Percentiles rank a stretch among this genome's conserved stretches.
phyloP scores from a whole-genome alignment of 2,329 filamentous ascomycete genomes.

The Plectosphaerella cucumerina region DNA sequence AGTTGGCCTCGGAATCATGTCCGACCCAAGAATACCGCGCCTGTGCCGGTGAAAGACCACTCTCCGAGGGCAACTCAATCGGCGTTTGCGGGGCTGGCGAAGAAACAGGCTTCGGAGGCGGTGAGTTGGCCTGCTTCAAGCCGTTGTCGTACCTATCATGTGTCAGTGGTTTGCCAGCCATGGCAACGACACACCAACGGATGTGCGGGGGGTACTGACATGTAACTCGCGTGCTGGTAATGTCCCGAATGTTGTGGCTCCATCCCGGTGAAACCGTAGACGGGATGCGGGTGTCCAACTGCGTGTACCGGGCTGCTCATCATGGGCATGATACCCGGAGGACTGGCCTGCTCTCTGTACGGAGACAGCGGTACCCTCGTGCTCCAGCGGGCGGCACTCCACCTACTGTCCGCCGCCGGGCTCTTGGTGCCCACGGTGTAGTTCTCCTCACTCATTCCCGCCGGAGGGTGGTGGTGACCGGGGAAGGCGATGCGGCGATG shows the following conservation, averaged over 20 bases:
- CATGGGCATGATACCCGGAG: neutral
- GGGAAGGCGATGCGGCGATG: slow-evolving; percentile 22
- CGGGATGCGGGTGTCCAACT: neutral
- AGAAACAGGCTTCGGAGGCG: neutral
- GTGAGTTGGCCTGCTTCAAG: neutral
- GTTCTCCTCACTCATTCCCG: slow-evolving; percentile 20
- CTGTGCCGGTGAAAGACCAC: neutral
- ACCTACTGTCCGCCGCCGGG: slow-evolving; percentile 20
- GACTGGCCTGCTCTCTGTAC: neutral
- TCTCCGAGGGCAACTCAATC: neutral
- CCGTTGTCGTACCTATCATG: neutral
- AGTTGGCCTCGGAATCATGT: neutral
- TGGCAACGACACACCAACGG: neutral
- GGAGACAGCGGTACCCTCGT: neutral
- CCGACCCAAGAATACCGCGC: neutral
- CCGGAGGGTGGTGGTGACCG: slow-evolving; percentile 9
- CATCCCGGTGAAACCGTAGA: neutral
- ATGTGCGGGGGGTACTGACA: neutral
- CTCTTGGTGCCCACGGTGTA: slow-evolving; percentile 23
- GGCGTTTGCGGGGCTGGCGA: neutral
- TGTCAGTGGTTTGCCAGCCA: neutral
- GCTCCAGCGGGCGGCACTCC: slow-evolving; percentile 2
- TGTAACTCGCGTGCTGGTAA: neutral
- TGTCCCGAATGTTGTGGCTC: neutral
- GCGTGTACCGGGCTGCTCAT: neutral